Evolutionary conservation across 2,329 filamentous ascomycete genomes (phyloP).

Genomic region (Alternaria sp.): DNA sequence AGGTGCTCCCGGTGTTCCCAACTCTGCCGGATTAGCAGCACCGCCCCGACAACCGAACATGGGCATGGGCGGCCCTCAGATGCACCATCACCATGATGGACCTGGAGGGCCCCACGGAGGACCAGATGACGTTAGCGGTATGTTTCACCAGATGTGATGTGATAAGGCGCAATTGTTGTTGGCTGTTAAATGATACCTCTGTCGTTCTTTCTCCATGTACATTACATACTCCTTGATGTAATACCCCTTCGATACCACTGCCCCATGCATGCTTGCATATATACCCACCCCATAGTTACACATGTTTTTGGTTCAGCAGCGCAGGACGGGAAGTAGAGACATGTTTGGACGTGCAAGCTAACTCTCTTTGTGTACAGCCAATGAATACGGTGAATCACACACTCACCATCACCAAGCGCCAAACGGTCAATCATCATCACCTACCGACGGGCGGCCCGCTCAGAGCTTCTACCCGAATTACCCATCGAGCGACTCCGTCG

Average conservation of each 20-base stretch:
- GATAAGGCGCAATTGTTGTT: constrained; percentile 44
- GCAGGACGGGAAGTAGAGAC: constrained; percentile 25
- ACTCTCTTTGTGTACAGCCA: constrained; percentile 59
- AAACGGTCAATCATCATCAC: constrained; percentile 60
- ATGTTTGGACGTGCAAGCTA: constrained; percentile 49
- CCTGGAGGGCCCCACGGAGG: constrained; percentile 70
- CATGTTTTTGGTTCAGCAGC: constrained; percentile 38
- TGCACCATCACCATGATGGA: constrained; percentile 76
- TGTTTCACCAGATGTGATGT: constrained; percentile 89
- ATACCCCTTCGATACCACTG: constrained; percentile 49
- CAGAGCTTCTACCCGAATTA: constrained; percentile 80
- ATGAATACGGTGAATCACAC: constrained; percentile 65
- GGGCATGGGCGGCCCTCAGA: constrained; percentile 68
- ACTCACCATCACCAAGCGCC: constrained; percentile 71
- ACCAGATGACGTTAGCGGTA: constrained; percentile 89
- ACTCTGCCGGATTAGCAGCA: constrained; percentile 66
- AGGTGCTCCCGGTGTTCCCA: constrained; percentile 69
- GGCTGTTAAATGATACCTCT: constrained; percentile 50
- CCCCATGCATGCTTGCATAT: constrained; percentile 41
- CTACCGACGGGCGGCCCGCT: constrained; percentile 72
- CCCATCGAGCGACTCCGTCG: constrained; percentile 61
- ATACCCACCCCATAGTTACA: constrained; percentile 24
- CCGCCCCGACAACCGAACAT: constrained; percentile 69
- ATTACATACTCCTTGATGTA: constrained; percentile 53
- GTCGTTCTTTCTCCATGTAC: constrained; percentile 52